Evolutionary conservation across 306 rosid species (phyloP).

Genomic region (Malus asiatica): DNA sequence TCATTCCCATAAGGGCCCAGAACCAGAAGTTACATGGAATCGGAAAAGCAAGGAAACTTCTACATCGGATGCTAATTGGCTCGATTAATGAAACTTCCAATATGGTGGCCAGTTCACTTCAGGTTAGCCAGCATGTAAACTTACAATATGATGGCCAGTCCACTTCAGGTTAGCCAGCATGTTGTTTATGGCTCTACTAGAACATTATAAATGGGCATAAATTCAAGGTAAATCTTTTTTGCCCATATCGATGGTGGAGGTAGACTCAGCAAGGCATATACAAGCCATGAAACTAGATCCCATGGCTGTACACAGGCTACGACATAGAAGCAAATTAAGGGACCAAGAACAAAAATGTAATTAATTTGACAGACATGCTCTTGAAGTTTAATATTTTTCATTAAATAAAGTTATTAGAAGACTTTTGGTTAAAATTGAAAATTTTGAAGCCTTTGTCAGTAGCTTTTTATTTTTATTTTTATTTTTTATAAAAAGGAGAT

Average conservation of each 20-base stretch:
- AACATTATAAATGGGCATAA: background rate
- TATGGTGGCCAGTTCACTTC: too few relatives aligned
- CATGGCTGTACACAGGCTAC: background rate
- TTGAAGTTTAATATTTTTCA: too few relatives aligned
- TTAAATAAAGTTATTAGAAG: too few relatives aligned
- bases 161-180: background rate
- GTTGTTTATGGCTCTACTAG: background rate
- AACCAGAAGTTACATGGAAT: too few relatives aligned
- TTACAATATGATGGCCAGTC: background rate
- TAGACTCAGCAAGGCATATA: background rate
- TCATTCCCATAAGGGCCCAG: too few relatives aligned
- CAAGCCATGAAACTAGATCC: background rate
- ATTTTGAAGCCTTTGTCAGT: too few relatives aligned
- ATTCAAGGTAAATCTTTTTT: background rate
- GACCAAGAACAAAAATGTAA: background rate
- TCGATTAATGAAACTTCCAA: background rate
- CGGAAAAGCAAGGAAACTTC: background rate
- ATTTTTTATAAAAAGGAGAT: too few relatives aligned
- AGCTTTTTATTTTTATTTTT: too few relatives aligned
- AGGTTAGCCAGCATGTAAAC: too few relatives aligned
- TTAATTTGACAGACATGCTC: too few relatives aligned
- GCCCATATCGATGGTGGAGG: background rate
- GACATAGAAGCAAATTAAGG: background rate
- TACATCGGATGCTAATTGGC: background rate
- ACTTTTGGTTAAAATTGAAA: too few relatives aligned